Conservation (phyloP, 78 protist genomes). For the Dictyostelium capitatum region DNA sequence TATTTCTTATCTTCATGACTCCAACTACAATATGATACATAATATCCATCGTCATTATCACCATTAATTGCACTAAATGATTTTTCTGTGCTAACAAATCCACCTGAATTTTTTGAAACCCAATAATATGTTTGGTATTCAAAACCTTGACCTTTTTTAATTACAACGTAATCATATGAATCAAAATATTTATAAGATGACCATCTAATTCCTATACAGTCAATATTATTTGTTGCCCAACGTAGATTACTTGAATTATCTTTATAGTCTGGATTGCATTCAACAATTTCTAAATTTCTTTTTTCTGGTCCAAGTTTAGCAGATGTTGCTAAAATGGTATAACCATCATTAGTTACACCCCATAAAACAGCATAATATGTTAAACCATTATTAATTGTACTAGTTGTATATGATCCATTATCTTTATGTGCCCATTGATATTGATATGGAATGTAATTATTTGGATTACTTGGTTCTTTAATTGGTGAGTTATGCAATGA, state of each 20-base stretch:
- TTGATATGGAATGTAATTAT: no score
- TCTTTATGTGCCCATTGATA: no score
- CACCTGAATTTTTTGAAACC: no score
- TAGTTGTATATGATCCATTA: background rate
- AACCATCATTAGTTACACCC: background rate
- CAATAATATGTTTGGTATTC: no score
- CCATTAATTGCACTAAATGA: background rate
- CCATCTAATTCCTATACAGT: background rate
- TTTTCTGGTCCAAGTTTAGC: background rate
- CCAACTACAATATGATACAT: background rate
- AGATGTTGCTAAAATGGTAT: background rate
- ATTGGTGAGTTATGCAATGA: background rate
- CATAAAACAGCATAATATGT: slow-evolving; percentile 7
- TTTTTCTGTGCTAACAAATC: no score
- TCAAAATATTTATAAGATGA: background rate
- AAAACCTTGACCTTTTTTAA: no score
- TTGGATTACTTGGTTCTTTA: background rate
- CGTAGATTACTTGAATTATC: no score
- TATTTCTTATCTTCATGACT: no score
- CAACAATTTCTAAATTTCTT: background rate
- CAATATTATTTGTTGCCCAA: no score
- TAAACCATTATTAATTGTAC: background rate
- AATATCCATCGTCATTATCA: background rate
- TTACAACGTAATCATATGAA: background rate
- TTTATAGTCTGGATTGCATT: no score